Evolutionary conservation across 2,329 filamentous ascomycete genomes (phyloP).

Genomic region (Microcera coccophila): DNA sequence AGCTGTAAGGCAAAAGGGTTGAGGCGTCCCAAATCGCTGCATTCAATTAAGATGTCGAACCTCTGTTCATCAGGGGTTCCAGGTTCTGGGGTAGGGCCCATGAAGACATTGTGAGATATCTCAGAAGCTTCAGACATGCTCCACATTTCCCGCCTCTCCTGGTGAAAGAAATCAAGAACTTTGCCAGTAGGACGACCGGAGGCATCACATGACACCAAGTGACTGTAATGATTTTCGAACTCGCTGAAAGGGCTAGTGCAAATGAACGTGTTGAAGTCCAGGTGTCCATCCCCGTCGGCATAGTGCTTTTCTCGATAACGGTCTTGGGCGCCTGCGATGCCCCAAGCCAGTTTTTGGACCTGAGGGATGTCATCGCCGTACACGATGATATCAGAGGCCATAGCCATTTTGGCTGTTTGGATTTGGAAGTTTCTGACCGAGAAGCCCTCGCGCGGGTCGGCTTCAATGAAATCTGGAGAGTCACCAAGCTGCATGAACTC

Average conservation of each 20-base stretch:
- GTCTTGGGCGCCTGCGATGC: constrained; percentile 71
- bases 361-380: constrained; percentile 71
- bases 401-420: constrained; percentile 81
- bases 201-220: constrained; percentile 73
- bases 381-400: constrained; percentile 86
- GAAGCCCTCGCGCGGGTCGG: constrained; percentile 85
- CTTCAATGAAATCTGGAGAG: constrained; percentile 66
- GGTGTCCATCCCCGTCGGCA: constrained; percentile 49
- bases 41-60: constrained; percentile 87
- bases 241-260: constrained; percentile 59
- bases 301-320: constrained; percentile 67
- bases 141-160: constrained; percentile 90
- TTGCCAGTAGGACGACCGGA: constrained; percentile 68
- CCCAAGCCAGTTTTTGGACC: constrained; percentile 61
- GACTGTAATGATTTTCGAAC: constrained; percentile 66
- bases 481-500: constrained; percentile 63
- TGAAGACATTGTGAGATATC: constrained; percentile 84
- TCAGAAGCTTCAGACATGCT: constrained; percentile 86
- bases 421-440: constrained; percentile 98
- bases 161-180: constrained; percentile 83
- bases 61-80: constrained; percentile 52
- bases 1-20: constrained; percentile 63
- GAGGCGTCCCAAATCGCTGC: constrained; percentile 77
- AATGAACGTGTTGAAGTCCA: constrained; percentile 82
- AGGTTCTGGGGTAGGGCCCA: constrained; percentile 80